Evolutionary conservation across 331 rosid species (phyloP), one percentile per base, ranked within the genome.

Genomic region (Phaseolus coccineus): DNA sequence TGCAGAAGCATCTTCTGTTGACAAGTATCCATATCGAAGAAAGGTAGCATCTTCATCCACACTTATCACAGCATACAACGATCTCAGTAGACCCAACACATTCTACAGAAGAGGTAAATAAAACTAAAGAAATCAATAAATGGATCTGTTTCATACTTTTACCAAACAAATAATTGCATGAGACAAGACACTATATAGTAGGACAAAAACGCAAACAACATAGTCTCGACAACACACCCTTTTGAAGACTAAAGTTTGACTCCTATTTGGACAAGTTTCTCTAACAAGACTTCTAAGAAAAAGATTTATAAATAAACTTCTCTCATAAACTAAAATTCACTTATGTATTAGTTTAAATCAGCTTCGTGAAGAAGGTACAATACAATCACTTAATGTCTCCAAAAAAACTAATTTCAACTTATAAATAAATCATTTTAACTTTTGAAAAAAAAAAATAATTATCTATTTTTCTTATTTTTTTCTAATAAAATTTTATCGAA

Each of bases 1-100:
- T 2, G 85, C 87, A 77, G 89, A 84, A 67, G 85, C 89, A 31
- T 92, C 87, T 24, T 88, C 88, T 0, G 73, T 73, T 2, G 96
- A 91, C 61, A 94, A 82, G 88, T 86, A 89, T 16, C 92, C 97
- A 25, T 87, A 92, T 69, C 96, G 93, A 77, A 92, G 97, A 84
- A 92, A 95, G 8, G 97, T 61, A 35, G 81, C 85, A 24, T 92
- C 98, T 85, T 94, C 98, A 71, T 91, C 98, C 91, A 94, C 10
- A 87, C 87, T 84, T 59, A 87, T 84, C 86, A 92, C 67, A 16
- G 97, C 93, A 85, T 88, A 94, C 89, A 92, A 66, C 35, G 97
- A 89, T 87, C 97, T 91, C 82, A 94, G 56, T 40, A 78, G 78
- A 74, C 90, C 87, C 5, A 91, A 77, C 52, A 88, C 85, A 85